Evolutionary conservation across 2,329 filamentous ascomycete species (phyloP).

Genomic region (Myriosclerotinia scirpicola): DNA sequence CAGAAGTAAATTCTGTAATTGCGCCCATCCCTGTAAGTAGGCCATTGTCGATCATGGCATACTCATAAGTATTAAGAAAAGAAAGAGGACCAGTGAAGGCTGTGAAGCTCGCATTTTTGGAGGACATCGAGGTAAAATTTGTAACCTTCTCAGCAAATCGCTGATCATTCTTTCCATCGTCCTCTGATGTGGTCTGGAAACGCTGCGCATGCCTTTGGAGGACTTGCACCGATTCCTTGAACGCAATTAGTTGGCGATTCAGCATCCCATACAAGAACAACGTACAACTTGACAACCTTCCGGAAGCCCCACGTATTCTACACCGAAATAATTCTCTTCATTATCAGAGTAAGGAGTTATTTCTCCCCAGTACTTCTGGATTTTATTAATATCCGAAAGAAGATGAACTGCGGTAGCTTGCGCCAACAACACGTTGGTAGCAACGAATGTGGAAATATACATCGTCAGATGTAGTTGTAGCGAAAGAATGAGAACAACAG

Average conservation of each 20-base stretch:
- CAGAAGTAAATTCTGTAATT: slow-evolving; percentile 50
- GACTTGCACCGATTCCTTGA: slow-evolving; percentile 45
- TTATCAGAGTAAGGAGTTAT: slow-evolving; percentile 51
- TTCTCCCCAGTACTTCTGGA: slow-evolving; percentile 47
- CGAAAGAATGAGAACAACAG: neutral
- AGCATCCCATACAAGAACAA: neutral
- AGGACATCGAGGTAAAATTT: slow-evolving; percentile 46
- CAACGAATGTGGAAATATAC: slow-evolving; percentile 12
- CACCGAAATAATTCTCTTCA: slow-evolving; percentile 47
- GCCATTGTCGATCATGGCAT: slow-evolving; percentile 45
- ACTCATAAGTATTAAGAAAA: slow-evolving; percentile 55
- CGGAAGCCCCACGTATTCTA: slow-evolving; percentile 49
- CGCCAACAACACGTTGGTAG: slow-evolving; percentile 12
- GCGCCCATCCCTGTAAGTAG: slow-evolving; percentile 52
- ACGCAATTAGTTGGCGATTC: neutral
- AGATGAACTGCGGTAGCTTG: slow-evolving; percentile 25
- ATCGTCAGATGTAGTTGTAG: slow-evolving; percentile 1
- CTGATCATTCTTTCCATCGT: slow-evolving; percentile 52
- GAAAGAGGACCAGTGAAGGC: slow-evolving; percentile 49
- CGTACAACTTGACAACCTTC: slow-evolving; percentile 52
- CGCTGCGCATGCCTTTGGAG: slow-evolving; percentile 57
- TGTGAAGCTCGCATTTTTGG: slow-evolving; percentile 40
- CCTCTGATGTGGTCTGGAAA: slow-evolving; percentile 45
- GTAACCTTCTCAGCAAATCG: slow-evolving; percentile 50
- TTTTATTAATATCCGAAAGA: slow-evolving; percentile 39